Conservation (phyloP, 139 green algal species). For the Closterium sp. region DNA sequence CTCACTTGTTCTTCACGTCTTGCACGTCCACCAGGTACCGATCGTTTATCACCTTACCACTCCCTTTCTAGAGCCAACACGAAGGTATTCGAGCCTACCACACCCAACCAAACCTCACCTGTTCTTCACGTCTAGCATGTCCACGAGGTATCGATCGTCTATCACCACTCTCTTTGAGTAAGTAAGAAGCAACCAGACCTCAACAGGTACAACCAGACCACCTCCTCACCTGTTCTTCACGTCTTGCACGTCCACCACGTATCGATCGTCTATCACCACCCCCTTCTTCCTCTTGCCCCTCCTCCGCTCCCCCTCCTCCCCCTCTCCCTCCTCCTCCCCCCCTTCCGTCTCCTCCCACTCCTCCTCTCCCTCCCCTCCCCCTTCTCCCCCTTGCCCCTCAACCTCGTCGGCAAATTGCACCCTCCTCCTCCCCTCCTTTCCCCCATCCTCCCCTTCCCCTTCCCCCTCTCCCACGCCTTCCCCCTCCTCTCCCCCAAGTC, state of each 20-base stretch:
- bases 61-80: no score
- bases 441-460: background rate
- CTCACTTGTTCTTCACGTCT: background rate
- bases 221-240: background rate
- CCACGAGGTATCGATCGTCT: no score
- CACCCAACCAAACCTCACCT: no score
- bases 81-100: no score
- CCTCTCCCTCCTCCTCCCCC: background rate
- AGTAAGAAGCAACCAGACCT: no score
- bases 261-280: background rate
- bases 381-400: background rate
- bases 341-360: background rate
- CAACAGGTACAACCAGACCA: no score
- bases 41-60: background rate
- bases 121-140: no score
- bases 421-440: background rate
- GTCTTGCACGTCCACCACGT: background rate
- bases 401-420: no score
- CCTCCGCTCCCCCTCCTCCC: background rate
- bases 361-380: background rate
- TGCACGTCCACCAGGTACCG: background rate
- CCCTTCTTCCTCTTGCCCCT: background rate
- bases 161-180: no score
- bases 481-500: background rate
- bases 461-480: background rate